Evolutionary conservation across 2,329 filamentous ascomycete species (phyloP).

Genomic region (Fusarium sp.): DNA sequence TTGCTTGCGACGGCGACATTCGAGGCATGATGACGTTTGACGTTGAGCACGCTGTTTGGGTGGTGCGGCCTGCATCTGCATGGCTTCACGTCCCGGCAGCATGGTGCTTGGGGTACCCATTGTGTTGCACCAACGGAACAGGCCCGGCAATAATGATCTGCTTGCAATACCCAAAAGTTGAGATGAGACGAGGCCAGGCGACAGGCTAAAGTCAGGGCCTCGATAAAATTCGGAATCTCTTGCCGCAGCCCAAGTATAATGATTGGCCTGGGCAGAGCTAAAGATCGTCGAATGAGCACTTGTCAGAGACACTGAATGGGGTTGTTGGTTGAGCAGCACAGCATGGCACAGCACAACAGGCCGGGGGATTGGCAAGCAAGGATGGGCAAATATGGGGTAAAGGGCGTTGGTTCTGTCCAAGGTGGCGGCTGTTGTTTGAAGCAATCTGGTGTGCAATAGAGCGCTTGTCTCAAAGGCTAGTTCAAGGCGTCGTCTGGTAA

Average conservation of each 20-base stretch:
- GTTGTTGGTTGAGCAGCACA: constrained; percentile 31
- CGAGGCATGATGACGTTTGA: constrained; percentile 60
- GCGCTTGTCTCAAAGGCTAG: background rate
- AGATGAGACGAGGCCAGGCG: constrained; percentile 1
- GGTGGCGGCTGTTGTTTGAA: constrained; percentile 8
- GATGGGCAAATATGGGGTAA: constrained; percentile 13
- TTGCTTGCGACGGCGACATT: constrained; percentile 65
- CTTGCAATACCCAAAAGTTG: constrained; percentile 6
- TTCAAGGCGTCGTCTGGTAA: background rate
- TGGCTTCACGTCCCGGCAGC: constrained; percentile 34
- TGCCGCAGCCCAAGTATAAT: constrained; percentile 3
- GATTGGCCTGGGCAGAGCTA: constrained; percentile 13
- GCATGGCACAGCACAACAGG: constrained; percentile 4
- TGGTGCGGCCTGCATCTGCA: constrained; percentile 39
- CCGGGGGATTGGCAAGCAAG: constrained; percentile 21
- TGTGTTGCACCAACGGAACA: constrained; percentile 21
- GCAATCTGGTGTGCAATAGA: background rate
- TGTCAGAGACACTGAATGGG: constrained; percentile 14
- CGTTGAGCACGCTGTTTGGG: constrained; percentile 42
- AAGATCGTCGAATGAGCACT: constrained; percentile 5
- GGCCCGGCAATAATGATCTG: constrained; percentile 17
- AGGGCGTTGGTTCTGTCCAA: constrained; percentile 24
- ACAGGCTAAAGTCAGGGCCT: constrained; percentile 3
- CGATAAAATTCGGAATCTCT: constrained; percentile 1
- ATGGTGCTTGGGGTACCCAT: constrained; percentile 16